These are phyloP conservation scores for Annulohypoxylon truncatum DNA, from an alignment of 2,329 filamentous ascomycete species.

Conservation along the genomic window DNA sequence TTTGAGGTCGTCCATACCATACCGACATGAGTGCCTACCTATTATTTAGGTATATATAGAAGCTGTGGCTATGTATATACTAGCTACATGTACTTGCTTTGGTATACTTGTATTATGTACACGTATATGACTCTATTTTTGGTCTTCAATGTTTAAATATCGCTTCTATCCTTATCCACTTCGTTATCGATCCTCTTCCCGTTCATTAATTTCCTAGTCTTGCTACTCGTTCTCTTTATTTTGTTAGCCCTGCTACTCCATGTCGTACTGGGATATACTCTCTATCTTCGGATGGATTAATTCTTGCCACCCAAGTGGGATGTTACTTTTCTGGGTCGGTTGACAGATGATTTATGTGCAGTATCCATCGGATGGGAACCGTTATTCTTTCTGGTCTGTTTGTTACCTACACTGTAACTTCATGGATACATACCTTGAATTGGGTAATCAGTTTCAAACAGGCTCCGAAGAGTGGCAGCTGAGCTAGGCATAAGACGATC, in stretches of 20 bases:
- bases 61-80: not conserved
- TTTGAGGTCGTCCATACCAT: not conserved
- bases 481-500: not conserved
- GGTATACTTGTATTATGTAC: not conserved
- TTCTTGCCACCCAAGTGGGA: not conserved
- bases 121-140: not conserved
- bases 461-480: conserved; percentile 6
- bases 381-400: no score
- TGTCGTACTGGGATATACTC: not conserved
- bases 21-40: not conserved
- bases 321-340: not conserved
- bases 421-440: not conserved
- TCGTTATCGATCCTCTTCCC: not conserved
- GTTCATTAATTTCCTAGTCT: not conserved
- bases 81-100: no score
- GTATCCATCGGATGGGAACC: no score
- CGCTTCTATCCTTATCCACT: not conserved
- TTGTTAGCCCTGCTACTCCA: not conserved
- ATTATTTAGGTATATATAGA: not conserved
- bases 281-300: not conserved
- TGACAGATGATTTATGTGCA: no score
- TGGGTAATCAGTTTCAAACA: not conserved
- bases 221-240: not conserved
- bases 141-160: no score
- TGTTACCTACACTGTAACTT: not conserved